phyloP scores from a whole-genome alignment of 805 yeast species.

The Suhomyces sp. region DNA sequence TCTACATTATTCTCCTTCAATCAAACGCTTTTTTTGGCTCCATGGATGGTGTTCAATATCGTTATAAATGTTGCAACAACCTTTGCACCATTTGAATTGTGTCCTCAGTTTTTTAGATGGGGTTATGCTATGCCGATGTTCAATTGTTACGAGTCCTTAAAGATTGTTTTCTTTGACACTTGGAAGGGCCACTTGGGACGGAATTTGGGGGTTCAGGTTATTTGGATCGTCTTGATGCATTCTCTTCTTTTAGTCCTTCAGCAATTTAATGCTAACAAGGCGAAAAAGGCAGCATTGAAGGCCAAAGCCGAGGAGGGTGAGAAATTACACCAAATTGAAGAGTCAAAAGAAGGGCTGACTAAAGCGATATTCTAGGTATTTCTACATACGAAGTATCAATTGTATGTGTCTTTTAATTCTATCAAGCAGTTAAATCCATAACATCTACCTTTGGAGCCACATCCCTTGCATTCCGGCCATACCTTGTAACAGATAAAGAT shows the following conservation, averaged over 20 bases:
- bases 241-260: constrained; percentile 6
- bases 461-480: constrained; percentile 21
- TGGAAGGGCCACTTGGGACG: constrained; percentile 34
- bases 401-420: no score
- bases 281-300: constrained; percentile 1
- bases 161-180: constrained; percentile 34
- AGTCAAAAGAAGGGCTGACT: neutral
- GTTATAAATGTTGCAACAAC: constrained; percentile 32
- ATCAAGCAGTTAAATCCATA: constrained; percentile 22
- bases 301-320: neutral
- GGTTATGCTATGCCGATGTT: constrained; percentile 40
- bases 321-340: no score
- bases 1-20: constrained; percentile 20
- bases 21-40: constrained; percentile 20
- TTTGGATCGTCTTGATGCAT: constrained; percentile 28
- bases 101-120: constrained; percentile 31
- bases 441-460: constrained; percentile 24
- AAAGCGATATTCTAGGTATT: no score
- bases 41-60: constrained; percentile 31
- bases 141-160: constrained; percentile 30
- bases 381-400: no score
- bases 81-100: constrained; percentile 33
- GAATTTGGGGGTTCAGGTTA: constrained; percentile 27
- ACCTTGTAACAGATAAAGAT: constrained; percentile 21
- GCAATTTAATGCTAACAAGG: neutral